Percentiles rank a stretch among this genome's conserved stretches.
Conservation (phyloP, 1,139 yeast genomes). For the Candida labiduridarum region DNA sequence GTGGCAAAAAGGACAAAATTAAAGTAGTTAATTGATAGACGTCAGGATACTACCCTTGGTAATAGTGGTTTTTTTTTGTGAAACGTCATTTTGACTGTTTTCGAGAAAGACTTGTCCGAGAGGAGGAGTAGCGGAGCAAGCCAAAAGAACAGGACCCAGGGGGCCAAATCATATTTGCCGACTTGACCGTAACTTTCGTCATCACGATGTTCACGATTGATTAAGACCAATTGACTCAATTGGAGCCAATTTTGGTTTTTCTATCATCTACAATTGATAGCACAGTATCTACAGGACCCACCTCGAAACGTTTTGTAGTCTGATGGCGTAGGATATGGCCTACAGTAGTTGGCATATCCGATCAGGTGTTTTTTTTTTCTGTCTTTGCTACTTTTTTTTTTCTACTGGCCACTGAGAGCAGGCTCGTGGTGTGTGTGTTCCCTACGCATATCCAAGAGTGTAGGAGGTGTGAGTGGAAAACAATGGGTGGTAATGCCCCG, state of each 20-base stretch:
- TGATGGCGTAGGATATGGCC: not conserved
- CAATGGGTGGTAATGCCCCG: slow-evolving; percentile 10
- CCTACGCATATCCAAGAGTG: not conserved
- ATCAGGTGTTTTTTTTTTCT: not conserved
- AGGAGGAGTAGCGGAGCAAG: not conserved
- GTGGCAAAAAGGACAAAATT: not conserved
- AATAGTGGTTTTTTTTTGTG: not conserved
- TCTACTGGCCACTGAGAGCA: no score
- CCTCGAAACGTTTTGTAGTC: not conserved
- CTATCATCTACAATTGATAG: no score
- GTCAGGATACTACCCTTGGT: not conserved
- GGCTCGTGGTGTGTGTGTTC: slow-evolving; percentile 5
- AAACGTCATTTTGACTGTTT: not conserved
- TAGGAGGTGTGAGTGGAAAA: not conserved
- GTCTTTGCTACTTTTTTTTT: not conserved
- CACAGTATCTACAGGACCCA: no score
- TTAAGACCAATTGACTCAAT: not conserved
- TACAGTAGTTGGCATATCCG: not conserved
- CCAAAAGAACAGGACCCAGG: not conserved
- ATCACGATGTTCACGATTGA: not conserved
- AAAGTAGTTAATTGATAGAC: not conserved
- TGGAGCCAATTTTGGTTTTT: not conserved
- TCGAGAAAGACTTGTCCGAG: slow-evolving; percentile 3
- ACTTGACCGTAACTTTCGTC: not conserved
- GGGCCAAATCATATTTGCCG: not conserved